Base-by-base conservation (phyloP, 1,284 basidiomycete species). In the Trichosporon asahii region DNA sequence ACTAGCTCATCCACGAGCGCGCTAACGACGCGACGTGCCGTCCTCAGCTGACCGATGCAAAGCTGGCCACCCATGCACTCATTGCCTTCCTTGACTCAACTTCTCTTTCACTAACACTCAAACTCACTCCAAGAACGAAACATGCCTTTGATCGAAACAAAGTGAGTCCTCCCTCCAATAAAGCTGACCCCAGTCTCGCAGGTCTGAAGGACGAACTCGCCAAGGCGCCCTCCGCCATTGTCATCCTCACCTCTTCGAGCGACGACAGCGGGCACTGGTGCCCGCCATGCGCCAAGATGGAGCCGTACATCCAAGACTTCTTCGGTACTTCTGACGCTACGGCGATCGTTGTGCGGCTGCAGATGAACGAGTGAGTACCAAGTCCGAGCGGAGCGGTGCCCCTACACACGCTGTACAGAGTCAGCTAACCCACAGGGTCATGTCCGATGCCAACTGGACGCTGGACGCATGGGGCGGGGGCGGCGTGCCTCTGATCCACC, bases 371-470 rank as follows among this genome's bases (percentile, higher is more conserved):
- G 40, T 44, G 40, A 44, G 40, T 14, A 9, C 31, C 31, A 33
- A 33, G 31, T 33, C 31, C 3, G 37, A 40, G 37, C n/a, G n/a
- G n/a, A n/a, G n/a, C n/a, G n/a, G n/a, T 33, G 31, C 31, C 31
- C 4, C 4, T 33, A 9, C 31, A 3, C 31, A 33, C 31, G 37
- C 37, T 40, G 37, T n/a, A n/a, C n/a, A n/a, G n/a, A n/a, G n/a
- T n/a, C n/a, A n/a, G n/a, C n/a, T n/a, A n/a, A 40, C 37, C 18
- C 18, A 37, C 40, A 44, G 40, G 18, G 40, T 44, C 40, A n/a
- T 18, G 33, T 70, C 65, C 8, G 72, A 66, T 3, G 57, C 27
- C 12, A 31, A 44, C 40, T 44, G 40, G 40, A 44, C 40, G 18
- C 40, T 44, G 11, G 40, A 18, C 18, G 40, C 40, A 8, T 44